Evolutionary conservation across 2,329 filamentous ascomycete genomes (phyloP).

Genomic region (Ophiostoma tasmaniense): DNA sequence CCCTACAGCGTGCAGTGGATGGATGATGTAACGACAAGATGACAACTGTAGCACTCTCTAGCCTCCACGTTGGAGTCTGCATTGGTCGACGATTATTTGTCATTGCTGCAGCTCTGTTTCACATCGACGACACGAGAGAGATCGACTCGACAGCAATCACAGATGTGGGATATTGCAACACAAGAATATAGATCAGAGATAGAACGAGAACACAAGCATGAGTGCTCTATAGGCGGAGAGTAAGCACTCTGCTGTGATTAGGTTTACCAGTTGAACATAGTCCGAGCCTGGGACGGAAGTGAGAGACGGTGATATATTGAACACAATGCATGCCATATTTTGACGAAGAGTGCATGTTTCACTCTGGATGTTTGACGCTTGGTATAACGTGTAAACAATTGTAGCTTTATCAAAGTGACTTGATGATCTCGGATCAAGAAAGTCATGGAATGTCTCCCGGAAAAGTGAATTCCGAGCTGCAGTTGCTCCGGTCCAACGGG

Average conservation of each 20-base stretch:
- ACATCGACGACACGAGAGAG: neutral
- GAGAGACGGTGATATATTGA: neutral
- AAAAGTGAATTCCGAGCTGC: neutral
- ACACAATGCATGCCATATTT: neutral
- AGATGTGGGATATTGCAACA: neutral
- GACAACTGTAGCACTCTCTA: neutral
- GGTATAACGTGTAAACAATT: too few relatives aligned
- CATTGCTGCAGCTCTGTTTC: neutral
- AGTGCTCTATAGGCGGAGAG: too few relatives aligned
- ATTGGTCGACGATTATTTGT: neutral
- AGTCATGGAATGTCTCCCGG: neutral
- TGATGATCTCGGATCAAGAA: neutral
- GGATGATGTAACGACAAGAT: neutral
- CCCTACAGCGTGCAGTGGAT: neutral
- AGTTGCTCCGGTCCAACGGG: neutral
- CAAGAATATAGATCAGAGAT: neutral
- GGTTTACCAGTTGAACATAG: too few relatives aligned
- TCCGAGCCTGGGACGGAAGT: too few relatives aligned
- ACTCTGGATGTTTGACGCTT: too few relatives aligned
- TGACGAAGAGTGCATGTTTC: neutral
- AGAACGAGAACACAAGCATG: too few relatives aligned
- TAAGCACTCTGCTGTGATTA: neutral
- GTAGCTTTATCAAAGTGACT: too few relatives aligned
- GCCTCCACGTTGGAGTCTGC: neutral
- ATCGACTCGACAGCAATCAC: neutral